Evolutionary conservation across 2,329 filamentous ascomycete genomes (phyloP).

Genomic region (Scedosporium aurantiacum): DNA sequence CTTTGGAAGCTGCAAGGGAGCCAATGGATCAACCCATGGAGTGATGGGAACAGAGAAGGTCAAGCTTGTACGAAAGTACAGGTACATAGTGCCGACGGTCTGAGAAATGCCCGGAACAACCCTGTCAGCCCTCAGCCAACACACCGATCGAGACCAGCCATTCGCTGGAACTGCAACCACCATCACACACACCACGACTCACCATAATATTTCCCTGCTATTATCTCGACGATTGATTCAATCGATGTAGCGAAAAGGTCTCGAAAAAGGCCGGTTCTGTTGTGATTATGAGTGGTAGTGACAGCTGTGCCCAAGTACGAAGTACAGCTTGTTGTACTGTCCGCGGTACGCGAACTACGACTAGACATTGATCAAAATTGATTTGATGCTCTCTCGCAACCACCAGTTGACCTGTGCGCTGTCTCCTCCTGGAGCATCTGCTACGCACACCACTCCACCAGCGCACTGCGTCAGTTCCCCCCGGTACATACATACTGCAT

Average conservation of each 20-base stretch:
- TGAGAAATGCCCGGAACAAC: background rate
- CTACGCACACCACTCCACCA: background rate
- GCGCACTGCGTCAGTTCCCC: background rate
- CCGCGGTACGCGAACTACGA: no score
- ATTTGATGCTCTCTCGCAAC: background rate
- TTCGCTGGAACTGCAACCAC: background rate
- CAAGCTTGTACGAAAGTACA: background rate
- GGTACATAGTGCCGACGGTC: background rate
- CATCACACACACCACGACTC: background rate
- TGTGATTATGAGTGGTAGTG: background rate
- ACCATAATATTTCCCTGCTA: background rate
- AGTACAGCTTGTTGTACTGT: background rate
- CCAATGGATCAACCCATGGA: background rate
- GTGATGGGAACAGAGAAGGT: background rate
- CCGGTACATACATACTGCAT: background rate
- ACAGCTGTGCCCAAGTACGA: background rate
- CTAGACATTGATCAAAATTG: no score
- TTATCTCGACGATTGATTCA: background rate
- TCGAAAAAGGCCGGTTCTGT: background rate
- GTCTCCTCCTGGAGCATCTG: background rate
- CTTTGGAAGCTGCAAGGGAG: background rate
- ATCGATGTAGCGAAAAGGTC: background rate
- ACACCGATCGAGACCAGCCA: background rate
- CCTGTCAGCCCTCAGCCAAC: constrained; percentile 1
- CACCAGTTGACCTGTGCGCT: no score